Percentiles rank a stretch among this genome's conserved stretches.
Conservation (phyloP, 805 yeast genomes). For the Saturnispora gosingensis region DNA sequence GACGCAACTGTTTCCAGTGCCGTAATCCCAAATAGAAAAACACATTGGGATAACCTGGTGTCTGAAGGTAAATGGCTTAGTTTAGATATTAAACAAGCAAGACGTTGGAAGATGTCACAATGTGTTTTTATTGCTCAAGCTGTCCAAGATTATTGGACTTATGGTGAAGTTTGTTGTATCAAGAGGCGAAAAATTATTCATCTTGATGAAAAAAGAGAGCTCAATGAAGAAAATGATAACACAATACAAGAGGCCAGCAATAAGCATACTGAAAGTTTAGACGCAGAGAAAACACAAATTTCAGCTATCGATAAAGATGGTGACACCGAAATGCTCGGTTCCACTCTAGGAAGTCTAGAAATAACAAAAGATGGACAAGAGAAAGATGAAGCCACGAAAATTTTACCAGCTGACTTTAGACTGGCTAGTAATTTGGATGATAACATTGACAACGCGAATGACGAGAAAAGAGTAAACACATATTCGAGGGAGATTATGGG, state of each 20-base stretch:
- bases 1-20: conserved; percentile 21
- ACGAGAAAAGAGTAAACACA: conserved; percentile 7
- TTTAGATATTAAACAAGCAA: conserved; percentile 60
- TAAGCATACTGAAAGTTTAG: background rate
- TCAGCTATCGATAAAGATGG: conserved; percentile 9
- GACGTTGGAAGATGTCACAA: conserved; percentile 60
- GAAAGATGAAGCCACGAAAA: background rate
- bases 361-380: background rate
- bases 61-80: conserved; percentile 83
- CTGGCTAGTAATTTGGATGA: background rate
- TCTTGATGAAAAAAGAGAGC: conserved; percentile 12
- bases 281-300: background rate
- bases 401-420: background rate
- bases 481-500: conserved; percentile 28
- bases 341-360: background rate
- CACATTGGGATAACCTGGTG: conserved; percentile 66
- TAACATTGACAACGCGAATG: background rate
- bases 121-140: conserved; percentile 66
- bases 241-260: conserved; percentile 8
- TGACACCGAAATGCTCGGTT: background rate
- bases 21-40: conserved; percentile 17
- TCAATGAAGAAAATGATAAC: conserved; percentile 4
- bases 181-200: conserved; percentile 37
- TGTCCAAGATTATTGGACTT: conserved; percentile 66
- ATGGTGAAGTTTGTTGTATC: conserved; percentile 63